A percentile compares a stretch with the other conserved stretches of the same genome.
Conservation (phyloP, 345 rosid species). For the Crucihimalaya himalaica region DNA sequence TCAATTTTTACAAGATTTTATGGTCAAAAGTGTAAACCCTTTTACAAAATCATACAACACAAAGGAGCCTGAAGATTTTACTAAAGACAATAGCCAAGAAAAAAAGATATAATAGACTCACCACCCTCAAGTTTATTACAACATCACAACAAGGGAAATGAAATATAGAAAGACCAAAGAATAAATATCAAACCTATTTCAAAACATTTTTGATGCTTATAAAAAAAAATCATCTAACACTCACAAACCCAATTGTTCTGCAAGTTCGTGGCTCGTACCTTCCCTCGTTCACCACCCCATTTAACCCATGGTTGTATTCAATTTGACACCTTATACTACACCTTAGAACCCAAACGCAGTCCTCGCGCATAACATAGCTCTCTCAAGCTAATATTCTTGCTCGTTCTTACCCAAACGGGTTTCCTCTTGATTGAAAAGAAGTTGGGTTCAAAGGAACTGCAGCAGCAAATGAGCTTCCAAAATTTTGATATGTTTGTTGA, state of each 20-base stretch:
- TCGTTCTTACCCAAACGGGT: slow-evolving; percentile 38
- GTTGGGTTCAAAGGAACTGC: slow-evolving; percentile 22
- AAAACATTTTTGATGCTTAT: neutral
- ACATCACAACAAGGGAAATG: slow-evolving; percentile 3
- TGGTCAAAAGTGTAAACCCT: slow-evolving; percentile 7
- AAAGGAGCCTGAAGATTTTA: slow-evolving; percentile 10
- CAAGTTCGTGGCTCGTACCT: slow-evolving; percentile 15
- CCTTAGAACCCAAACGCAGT: slow-evolving; percentile 15
- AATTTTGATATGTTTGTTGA: slow-evolving; percentile 51
- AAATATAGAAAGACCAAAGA: slow-evolving; percentile 19
- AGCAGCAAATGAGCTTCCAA: slow-evolving; percentile 46
- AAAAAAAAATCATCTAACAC: slow-evolving; percentile 16
- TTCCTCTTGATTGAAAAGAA: slow-evolving; percentile 33
- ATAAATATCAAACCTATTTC: slow-evolving; percentile 22
- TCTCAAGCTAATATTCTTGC: neutral
- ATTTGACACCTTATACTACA: slow-evolving; percentile 6
- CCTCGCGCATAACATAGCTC: slow-evolving; percentile 4
- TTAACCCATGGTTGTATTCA: slow-evolving; percentile 4
- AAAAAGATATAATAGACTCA: neutral
- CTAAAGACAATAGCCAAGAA: neutral
- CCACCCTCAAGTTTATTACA: slow-evolving; percentile 9
- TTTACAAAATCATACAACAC: slow-evolving; percentile 29
- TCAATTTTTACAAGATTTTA: slow-evolving; percentile 14
- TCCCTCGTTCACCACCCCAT: slow-evolving; percentile 32
- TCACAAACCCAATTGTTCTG: slow-evolving; percentile 40